Evolutionary conservation across 2,329 filamentous ascomycete genomes (phyloP).

Genomic region (Elsinoe arachidis): DNA sequence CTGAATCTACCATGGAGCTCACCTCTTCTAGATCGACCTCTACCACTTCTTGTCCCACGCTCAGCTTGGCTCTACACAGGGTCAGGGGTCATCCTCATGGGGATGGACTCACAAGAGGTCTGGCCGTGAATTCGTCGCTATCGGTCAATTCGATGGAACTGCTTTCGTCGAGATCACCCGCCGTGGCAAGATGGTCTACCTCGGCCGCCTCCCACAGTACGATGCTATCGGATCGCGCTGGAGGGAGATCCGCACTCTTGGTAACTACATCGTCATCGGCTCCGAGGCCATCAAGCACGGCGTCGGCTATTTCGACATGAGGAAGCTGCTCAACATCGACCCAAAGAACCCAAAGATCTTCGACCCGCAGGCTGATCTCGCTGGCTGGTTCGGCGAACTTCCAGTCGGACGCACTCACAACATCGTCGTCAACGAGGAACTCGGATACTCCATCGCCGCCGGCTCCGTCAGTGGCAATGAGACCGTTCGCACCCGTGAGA

Average conservation of each 20-base stretch:
- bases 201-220: conserved; percentile 45
- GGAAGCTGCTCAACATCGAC: conserved; percentile 43
- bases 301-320: conserved; percentile 57
- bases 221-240: conserved; percentile 39
- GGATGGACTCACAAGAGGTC: conserved; percentile 46
- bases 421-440: conserved; percentile 45
- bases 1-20: too few species aligned
- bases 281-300: conserved; percentile 44
- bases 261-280: conserved; percentile 37
- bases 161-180: conserved; percentile 46
- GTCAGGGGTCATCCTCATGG: conserved; percentile 42
- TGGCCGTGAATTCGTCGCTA: conserved; percentile 47
- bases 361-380: conserved; percentile 35
- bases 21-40: conserved; percentile 35
- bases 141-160: conserved; percentile 47
- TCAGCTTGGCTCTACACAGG: conserved; percentile 41
- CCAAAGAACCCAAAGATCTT: conserved; percentile 34
- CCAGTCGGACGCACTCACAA: conserved; percentile 45
- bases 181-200: conserved; percentile 45
- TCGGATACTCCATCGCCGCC: conserved; percentile 39
- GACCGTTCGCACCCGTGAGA: conserved; percentile 16
- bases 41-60: conserved; percentile 49
- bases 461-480: conserved; percentile 34
- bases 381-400: conserved; percentile 34
- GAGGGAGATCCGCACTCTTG: conserved; percentile 45